Evolutionary conservation across 2,329 filamentous ascomycete genomes (phyloP).

Genomic region (Berkeleyomyces rouxiae): DNA sequence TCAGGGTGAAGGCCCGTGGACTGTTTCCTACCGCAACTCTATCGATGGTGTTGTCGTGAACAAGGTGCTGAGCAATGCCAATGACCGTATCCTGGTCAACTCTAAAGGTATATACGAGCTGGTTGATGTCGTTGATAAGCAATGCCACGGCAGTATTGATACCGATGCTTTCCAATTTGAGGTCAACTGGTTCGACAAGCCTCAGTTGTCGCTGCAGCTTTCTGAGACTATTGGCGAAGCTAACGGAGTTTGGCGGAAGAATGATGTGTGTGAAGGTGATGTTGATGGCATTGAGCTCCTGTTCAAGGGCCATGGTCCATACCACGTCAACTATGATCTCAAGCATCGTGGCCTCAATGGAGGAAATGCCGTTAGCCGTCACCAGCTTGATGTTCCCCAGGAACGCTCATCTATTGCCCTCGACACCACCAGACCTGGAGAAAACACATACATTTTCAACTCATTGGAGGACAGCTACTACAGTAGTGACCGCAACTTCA

Average conservation of each 20-base stretch:
- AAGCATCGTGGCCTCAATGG: constrained; percentile 53
- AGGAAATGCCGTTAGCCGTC: constrained; percentile 46
- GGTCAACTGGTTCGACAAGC: constrained; percentile 73
- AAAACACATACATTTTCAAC: constrained; percentile 73
- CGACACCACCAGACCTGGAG: constrained; percentile 69
- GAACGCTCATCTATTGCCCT: constrained; percentile 64
- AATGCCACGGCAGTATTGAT: constrained; percentile 71
- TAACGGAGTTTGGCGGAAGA: constrained; percentile 47
- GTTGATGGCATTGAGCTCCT: constrained; percentile 74
- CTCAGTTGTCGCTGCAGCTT: constrained; percentile 49
- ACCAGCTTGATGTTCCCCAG: constrained; percentile 60
- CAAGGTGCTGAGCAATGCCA: constrained; percentile 36
- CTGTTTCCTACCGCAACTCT: constrained; percentile 54
- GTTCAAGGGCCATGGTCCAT: constrained; percentile 65
- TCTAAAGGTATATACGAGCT: constrained; percentile 66
- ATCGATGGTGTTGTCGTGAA: constrained; percentile 23
- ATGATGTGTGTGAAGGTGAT: constrained; percentile 84
- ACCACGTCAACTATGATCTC: constrained; percentile 66
- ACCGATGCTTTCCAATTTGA: constrained; percentile 56
- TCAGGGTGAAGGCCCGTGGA: constrained; percentile 75
- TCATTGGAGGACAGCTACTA: constrained; percentile 77
- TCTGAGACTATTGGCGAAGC: constrained; percentile 40
- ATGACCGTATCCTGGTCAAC: constrained; percentile 51
- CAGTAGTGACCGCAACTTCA: constrained; percentile 50
- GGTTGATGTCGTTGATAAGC: constrained; percentile 55